Evolutionary conservation across 2,329 filamentous ascomycete genomes (phyloP), one percentile per base, ranked within the genome.

Genomic region (Neonectria magnoliae): DNA sequence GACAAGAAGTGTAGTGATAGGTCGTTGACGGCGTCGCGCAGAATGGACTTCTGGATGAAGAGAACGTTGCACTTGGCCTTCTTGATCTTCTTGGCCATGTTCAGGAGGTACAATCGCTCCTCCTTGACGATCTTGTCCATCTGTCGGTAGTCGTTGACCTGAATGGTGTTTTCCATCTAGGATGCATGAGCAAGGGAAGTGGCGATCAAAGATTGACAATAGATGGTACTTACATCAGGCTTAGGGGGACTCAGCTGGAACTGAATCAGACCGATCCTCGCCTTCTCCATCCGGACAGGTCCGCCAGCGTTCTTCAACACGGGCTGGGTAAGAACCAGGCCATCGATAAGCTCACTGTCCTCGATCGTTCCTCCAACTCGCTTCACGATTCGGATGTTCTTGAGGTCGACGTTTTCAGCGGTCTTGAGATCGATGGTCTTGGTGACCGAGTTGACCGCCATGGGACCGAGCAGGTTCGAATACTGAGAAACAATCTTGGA

Each of bases 111-210:
- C 73, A 96, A 93, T 72, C 96, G 93, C 85, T 99, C 96, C 83
- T 99, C 96, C 84, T 99, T 99, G 74, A 99, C 88, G 71, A 99
- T 99, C 88, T 98, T 99, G 86, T 99, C 96, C 96, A 99, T 99
- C 81, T 99, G 96, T 77, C 96, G 89, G 87, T 99, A 99, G 84
- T 99, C 96, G 81, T 99, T 99, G 76, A 99, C 96, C 33, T 97
- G 91, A 70, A 99, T 98, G 77, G 97, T 96, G 83, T 99, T 99
- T 85, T 99, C 96, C 96, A 99, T 99, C 90, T 93, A 73, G 53
- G 63, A 16, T 36, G 3, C 60, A 68, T 76, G 38, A 77, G 75
- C 60, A 58, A 56, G 16, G 8, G 3, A 57, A 56, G 13, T 7
- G 3, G 29, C 13, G 22, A 10, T 14, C 18, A 4, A 16, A 22